Conservation (phyloP, 2,329 filamentous ascomycete genomes). For the Cytospora leucostoma region DNA sequence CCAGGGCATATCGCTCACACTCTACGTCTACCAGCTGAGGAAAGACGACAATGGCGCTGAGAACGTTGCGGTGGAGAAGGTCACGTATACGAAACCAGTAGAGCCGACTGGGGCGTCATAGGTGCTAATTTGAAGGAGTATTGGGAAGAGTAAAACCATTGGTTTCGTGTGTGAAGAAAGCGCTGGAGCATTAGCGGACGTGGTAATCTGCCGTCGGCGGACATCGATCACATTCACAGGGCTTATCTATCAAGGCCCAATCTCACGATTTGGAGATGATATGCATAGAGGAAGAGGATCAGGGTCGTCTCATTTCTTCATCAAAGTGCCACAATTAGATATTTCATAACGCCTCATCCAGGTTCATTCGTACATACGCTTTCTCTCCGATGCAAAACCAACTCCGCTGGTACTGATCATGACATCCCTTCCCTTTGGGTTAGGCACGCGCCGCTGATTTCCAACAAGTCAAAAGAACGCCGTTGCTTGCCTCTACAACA, state of each 20-base stretch:
- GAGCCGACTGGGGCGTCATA: constrained; percentile 56
- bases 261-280: neutral
- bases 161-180: constrained; percentile 2
- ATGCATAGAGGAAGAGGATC: neutral
- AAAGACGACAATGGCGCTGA: constrained; percentile 76
- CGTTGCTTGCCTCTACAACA: neutral
- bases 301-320: neutral
- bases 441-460: neutral
- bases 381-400: constrained; percentile 17
- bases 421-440: neutral
- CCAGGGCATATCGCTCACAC: constrained; percentile 90
- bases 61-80: constrained; percentile 82
- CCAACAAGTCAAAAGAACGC: constrained; percentile 2
- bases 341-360: constrained; percentile 19
- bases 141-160: neutral
- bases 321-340: constrained; percentile 13
- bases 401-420: constrained; percentile 22
- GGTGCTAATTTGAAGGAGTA: constrained; percentile 6
- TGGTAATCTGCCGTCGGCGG: neutral
- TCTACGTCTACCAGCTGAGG: constrained; percentile 89
- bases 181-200: neutral
- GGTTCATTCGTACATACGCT: constrained; percentile 12
- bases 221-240: neutral
- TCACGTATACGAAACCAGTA: constrained; percentile 79
- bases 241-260: neutral